Base-by-base conservation (phyloP, 495 filamentous ascomycete genomes). In the Tuber borchii region DNA sequence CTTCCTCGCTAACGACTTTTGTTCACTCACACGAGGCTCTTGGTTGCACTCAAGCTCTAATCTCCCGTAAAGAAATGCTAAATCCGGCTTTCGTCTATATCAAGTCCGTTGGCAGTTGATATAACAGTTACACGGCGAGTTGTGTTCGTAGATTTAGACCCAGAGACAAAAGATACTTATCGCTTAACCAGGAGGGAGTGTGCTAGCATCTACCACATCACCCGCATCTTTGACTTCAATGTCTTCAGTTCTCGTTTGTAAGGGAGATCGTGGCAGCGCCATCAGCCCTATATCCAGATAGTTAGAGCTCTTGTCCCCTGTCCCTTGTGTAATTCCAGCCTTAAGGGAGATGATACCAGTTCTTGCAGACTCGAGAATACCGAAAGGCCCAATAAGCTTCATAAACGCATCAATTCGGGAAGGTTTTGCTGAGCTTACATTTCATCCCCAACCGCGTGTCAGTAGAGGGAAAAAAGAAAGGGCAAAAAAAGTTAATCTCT, bases 351-450 rank as follows among this genome's bases (percentile, higher is more conserved):
- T 51, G 1, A 31, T 79, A 81, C 82, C 91, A 26, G 95, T 97
- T 71, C 95, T 88, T 48, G 95, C 93, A 65, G 93, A 97, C 85
- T 99, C 95, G 26, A 99, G 88, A 78, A 99, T 94, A 81, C 95
- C 95, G 84, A 98, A 99, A n/a, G 94, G 94, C 71, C 89, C 88
- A 81, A 99, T 90, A 74, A 99, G 88, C 86, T 97, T 98, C 86
- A 99, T 90, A 86, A 97, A 99, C 40, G 93, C 95, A 84, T 98
- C 95, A 83, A 99, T 97, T 85, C 95, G 90, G 74, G 87, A 87
- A 19, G 94, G 95, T 85, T 99, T 99, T 75, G 95, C 95, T 75
- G 93, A 95, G 40, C 93, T 96, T 77, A 75, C 46, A 6, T 70
- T 22, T 71, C 31, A 65, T 34, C 26, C 26, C 56, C 26, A 17